These are phyloP conservation scores for Porcisia deanei DNA, from an alignment of 208 protist genomes.

Conservation along the genomic window DNA sequence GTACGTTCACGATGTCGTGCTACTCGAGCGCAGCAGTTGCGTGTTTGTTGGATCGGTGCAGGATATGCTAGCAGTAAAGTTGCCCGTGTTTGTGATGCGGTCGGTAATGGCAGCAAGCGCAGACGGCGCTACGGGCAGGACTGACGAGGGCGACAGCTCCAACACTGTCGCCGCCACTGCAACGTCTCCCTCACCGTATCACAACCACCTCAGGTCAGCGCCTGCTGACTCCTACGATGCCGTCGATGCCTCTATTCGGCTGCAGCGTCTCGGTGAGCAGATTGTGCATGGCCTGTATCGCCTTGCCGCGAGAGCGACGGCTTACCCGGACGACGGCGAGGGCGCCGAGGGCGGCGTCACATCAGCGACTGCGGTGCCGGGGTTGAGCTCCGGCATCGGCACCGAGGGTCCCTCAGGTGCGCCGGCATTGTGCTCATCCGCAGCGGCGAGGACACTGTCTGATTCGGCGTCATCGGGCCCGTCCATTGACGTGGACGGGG, in stretches of 20 bases:
- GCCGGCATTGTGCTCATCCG: background rate
- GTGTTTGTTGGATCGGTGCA: slow-evolving; percentile 46
- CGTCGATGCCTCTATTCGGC: slow-evolving; percentile 22
- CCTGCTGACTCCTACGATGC: slow-evolving; percentile 27
- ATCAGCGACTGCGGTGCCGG: background rate
- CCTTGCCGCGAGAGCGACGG: slow-evolving; percentile 10
- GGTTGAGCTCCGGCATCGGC: background rate
- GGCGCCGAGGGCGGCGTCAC: background rate
- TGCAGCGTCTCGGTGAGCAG: slow-evolving; percentile 27
- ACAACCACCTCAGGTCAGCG: background rate
- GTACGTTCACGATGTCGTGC: slow-evolving; percentile 63
- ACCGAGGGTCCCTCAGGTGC: background rate
- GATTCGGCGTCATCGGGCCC: background rate
- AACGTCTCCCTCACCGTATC: background rate
- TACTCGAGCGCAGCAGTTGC: slow-evolving; percentile 44
- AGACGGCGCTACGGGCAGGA: background rate
- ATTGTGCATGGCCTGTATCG: slow-evolving; percentile 33
- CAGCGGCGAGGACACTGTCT: background rate
- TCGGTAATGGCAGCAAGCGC: background rate
- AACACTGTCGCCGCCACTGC: background rate
- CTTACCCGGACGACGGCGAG: background rate
- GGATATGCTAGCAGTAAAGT: slow-evolving; percentile 37
- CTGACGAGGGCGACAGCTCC: background rate
- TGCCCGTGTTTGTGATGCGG: slow-evolving; percentile 17
- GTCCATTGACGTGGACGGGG: slow-evolving; percentile 2